Percentiles rank a stretch among this genome's conserved stretches.
phyloP scores from a whole-genome alignment of 1,284 basidiomycete genomes.

The Dichomitus squalens region DNA sequence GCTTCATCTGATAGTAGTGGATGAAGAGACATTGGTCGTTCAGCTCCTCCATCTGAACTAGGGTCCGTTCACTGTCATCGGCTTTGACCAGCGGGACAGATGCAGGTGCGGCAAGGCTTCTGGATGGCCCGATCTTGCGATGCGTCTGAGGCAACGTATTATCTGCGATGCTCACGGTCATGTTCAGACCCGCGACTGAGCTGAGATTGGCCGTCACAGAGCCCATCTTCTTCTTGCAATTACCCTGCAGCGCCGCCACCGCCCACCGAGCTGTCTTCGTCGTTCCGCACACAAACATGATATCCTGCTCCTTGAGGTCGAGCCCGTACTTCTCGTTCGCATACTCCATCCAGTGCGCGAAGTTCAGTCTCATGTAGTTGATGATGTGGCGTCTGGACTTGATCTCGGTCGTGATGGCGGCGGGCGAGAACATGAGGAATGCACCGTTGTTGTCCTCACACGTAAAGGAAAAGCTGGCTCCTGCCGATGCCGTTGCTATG shows the following conservation, averaged over 20 bases:
- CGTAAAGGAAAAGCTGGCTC: conserved; percentile 12
- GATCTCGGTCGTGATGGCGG: conserved; percentile 5
- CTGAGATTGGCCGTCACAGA: neutral
- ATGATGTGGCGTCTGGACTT: conserved; percentile 16
- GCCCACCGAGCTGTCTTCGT: conserved; percentile 27
- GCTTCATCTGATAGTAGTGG: conserved; percentile 28
- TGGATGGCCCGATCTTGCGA: neutral
- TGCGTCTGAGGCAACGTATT: neutral
- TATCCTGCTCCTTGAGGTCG: conserved; percentile 17
- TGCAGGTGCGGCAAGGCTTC: neutral
- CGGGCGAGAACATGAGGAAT: conserved; percentile 9
- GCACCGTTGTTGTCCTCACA: conserved; percentile 14
- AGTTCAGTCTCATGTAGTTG: conserved; percentile 17
- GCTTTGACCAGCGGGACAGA: neutral
- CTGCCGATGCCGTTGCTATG: neutral
- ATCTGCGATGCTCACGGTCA: conserved; percentile 2
- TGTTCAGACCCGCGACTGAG: neutral
- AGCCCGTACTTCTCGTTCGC: conserved; percentile 13
- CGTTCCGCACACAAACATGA: conserved; percentile 28
- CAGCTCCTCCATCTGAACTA: neutral
- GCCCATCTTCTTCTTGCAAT: neutral
- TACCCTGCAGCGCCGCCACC: conserved; percentile 15
- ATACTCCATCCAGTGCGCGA: conserved; percentile 24
- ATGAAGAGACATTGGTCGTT: conserved; percentile 27
- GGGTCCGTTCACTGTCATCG: neutral